Conservation (phyloP, 108 stramenopile species). For the Nitzschia putrida region DNA sequence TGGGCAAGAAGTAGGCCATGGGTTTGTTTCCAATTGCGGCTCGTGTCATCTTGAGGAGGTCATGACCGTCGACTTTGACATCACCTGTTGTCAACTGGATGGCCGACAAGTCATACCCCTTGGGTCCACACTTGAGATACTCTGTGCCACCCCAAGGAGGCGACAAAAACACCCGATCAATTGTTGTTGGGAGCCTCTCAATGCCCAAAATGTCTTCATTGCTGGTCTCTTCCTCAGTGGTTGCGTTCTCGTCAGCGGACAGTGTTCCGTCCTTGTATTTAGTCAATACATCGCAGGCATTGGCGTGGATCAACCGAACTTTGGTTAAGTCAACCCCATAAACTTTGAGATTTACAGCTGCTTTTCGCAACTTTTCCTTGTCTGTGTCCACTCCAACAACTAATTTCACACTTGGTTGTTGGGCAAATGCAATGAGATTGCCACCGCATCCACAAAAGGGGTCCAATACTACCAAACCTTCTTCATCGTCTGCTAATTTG, state of each 20-base stretch:
- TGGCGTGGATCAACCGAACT: constrained; percentile 67
- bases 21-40: constrained; percentile 42
- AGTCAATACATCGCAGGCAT: constrained; percentile 57
- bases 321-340: constrained; percentile 57
- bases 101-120: constrained; percentile 35
- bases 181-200: constrained; percentile 53
- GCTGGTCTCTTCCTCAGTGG: not conserved
- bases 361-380: constrained; percentile 56
- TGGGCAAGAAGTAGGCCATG: constrained; percentile 68
- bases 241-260: not conserved
- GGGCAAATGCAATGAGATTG: constrained; percentile 78
- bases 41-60: constrained; percentile 44
- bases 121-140: constrained; percentile 55
- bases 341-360: constrained; percentile 70
- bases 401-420: constrained; percentile 34
- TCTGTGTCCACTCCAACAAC: constrained; percentile 74
- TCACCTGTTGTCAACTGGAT: constrained; percentile 19
- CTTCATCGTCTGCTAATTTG: constrained; percentile 4
- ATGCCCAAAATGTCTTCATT: constrained; percentile 57
- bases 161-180: constrained; percentile 72
- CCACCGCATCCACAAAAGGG: constrained; percentile 88
- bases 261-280: constrained; percentile 35
- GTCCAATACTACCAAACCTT: constrained; percentile 66
- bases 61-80: constrained; percentile 46
- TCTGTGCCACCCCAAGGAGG: constrained; percentile 88